Conservation (phyloP, 129 eudicot genomes). For the Centella asiatica region DNA sequence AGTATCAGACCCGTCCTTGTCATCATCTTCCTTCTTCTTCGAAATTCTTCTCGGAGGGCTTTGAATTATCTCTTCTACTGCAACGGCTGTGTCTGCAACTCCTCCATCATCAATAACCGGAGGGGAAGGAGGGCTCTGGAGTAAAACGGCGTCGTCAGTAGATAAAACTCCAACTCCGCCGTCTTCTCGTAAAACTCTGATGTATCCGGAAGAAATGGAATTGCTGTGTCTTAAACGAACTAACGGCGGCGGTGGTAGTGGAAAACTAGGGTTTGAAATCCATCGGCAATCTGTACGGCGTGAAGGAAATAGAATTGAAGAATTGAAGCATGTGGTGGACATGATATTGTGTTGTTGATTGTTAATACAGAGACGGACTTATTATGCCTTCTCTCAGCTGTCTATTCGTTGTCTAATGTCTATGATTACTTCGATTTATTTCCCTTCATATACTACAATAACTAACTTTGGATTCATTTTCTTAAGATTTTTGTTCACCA, state of each 20-base stretch:
- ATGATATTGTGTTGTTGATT: constrained; percentile 13
- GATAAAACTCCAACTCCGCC: constrained; percentile 45
- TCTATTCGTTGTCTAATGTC: background rate
- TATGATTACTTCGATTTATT: no score
- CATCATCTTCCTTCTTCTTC: constrained; percentile 31
- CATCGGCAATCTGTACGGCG: constrained; percentile 12
- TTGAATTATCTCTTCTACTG: constrained; percentile 15
- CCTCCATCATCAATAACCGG: constrained; percentile 7
- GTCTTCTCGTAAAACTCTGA: constrained; percentile 33
- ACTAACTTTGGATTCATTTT: no score
- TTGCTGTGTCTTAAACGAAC: background rate
- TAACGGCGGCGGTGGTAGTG: constrained; percentile 6
- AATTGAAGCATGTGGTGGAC: constrained; percentile 43
- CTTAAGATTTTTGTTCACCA: no score
- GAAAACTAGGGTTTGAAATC: constrained; percentile 18
- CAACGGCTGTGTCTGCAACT: constrained; percentile 13
- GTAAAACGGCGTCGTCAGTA: constrained; percentile 38
- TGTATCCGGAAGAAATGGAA: background rate
- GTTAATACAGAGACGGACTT: background rate
- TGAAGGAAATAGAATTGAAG: constrained; percentile 31
- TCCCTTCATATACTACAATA: no score
- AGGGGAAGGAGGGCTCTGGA: constrained; percentile 12
- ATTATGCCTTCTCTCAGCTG: background rate
- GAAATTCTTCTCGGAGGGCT: constrained; percentile 17
- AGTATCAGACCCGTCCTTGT: constrained; percentile 27